Conservation (phyloP, 148 eudicot species). For the Rhododendron griersonianum region DNA sequence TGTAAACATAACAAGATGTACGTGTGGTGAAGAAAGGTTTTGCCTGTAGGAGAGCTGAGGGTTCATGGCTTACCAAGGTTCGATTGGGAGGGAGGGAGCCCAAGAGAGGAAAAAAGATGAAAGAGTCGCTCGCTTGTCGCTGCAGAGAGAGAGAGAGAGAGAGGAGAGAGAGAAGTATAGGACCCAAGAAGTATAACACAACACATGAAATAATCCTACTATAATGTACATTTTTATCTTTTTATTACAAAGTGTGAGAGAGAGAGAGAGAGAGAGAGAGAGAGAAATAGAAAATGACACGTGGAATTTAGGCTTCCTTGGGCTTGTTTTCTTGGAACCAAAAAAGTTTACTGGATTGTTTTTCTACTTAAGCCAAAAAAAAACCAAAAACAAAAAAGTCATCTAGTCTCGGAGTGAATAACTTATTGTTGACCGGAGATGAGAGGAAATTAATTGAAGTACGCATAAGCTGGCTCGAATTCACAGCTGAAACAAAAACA, state of each 20-base stretch:
- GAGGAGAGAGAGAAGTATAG: background rate
- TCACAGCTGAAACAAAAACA: no score
- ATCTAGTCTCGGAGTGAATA: no score
- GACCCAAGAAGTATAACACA: background rate
- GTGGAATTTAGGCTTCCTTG: background rate
- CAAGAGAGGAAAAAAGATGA: conserved; percentile 1
- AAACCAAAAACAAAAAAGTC: no score
- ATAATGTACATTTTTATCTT: no score
- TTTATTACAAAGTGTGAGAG: no score
- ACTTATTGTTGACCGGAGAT: no score
- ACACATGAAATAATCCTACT: background rate
- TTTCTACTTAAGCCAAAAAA: no score
- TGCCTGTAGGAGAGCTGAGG: conserved; percentile 1
- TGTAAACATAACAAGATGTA: background rate
- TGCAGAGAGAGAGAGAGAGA: conserved; percentile 6
- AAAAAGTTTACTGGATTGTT: no score
- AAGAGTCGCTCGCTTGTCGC: conserved; percentile 13
- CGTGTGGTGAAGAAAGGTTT: background rate
- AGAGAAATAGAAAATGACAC: background rate
- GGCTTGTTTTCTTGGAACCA: background rate
- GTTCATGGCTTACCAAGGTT: conserved; percentile 5
- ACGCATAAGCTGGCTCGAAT: no score
- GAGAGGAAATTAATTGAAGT: no score
- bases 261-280: background rate
- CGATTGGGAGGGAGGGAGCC: conserved; percentile 6